These are phyloP conservation scores for Ophiostoma piceae DNA, from an alignment of 2,329 filamentous ascomycete species.

Conservation along the genomic window DNA sequence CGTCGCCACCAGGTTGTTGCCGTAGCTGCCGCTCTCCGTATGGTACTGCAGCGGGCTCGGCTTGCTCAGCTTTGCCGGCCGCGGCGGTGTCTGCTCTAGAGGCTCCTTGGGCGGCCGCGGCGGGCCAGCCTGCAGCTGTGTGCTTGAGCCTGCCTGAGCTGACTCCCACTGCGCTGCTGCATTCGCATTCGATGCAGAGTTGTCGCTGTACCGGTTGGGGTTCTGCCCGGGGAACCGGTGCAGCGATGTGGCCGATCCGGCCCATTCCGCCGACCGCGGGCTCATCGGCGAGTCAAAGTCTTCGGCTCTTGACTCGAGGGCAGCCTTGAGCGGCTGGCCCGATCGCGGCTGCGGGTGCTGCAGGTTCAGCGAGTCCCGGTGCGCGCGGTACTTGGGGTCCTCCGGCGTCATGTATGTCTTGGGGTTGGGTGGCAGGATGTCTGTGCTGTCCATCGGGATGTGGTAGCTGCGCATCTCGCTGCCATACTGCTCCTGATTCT, in stretches of 20 bases:
- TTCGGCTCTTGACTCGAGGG: conserved; percentile 65
- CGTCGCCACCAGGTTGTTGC: conserved; percentile 36
- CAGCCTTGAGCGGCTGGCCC: conserved; percentile 67
- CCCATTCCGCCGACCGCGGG: conserved; percentile 58
- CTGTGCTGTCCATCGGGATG: conserved; percentile 13
- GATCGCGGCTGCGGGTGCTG: conserved; percentile 73
- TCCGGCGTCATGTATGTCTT: conserved; percentile 53
- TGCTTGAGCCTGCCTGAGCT: conserved; percentile 31
- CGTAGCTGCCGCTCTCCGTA: conserved; percentile 49
- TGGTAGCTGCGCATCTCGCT: conserved; percentile 19
- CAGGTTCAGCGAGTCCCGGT: conserved; percentile 73
- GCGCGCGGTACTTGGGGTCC: conserved; percentile 75
- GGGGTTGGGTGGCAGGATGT: conserved; percentile 39
- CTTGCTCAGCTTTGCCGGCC: conserved; percentile 46
- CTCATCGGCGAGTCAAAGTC: conserved; percentile 59
- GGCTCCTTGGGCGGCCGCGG: conserved; percentile 61
- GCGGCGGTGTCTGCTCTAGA: conserved; percentile 47
- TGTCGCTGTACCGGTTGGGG: conserved; percentile 46
- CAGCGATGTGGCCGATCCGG: conserved; percentile 55
- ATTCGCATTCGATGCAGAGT: conserved; percentile 33
- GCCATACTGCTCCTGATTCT: neutral
- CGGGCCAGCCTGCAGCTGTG: conserved; percentile 35
- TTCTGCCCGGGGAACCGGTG: conserved; percentile 46
- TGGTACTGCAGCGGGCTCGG: conserved; percentile 50
- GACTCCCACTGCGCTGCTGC: conserved; percentile 44